A percentile compares a stretch with the other conserved stretches of the same genome.
phyloP scores from a whole-genome alignment of 1,139 yeast species.

The Taphrina populina region DNA sequence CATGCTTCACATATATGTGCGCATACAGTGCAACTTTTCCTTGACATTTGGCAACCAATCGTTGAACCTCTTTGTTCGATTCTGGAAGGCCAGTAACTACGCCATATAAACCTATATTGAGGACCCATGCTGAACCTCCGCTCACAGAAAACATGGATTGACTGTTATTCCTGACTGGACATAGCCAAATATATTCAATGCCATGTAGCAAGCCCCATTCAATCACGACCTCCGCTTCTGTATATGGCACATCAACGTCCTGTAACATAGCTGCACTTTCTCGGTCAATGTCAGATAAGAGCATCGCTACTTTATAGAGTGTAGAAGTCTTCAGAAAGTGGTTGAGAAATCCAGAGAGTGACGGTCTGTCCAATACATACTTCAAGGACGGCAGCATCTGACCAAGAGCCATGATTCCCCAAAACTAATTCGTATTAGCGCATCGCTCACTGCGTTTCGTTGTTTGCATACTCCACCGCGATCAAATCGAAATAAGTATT shows the following conservation, averaged over 20 bases:
- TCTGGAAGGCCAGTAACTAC: constrained; percentile 1
- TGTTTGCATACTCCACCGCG: constrained; percentile 2
- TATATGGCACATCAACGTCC: constrained; percentile 22
- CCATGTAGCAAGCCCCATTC: constrained; percentile 3
- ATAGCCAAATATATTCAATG: constrained; percentile 13
- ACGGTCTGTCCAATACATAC: constrained; percentile 6
- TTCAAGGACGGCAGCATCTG: constrained; percentile 10
- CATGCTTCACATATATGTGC: constrained; percentile 9
- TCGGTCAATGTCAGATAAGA: constrained; percentile 6
- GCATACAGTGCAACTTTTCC: constrained; percentile 24
- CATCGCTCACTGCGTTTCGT: not conserved
- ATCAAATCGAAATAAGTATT: constrained; percentile 19
- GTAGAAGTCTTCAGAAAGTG: constrained; percentile 20
- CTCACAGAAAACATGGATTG: constrained; percentile 5
- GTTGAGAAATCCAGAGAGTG: constrained; percentile 12
- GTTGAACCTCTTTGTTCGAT: constrained; percentile 7
- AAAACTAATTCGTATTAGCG: constrained; percentile 1
- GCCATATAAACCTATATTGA: constrained; percentile 23
- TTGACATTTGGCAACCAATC: constrained; percentile 8
- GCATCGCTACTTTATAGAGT: constrained; percentile 23
- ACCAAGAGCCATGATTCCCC: constrained; percentile 19
- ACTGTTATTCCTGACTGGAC: constrained; percentile 9
- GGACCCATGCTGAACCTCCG: constrained; percentile 12
- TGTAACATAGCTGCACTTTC: constrained; percentile 17
- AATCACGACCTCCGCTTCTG: constrained; percentile 3